Percentiles rank a stretch among this genome's conserved stretches.
Conservation (phyloP, 768 basidiomycete species). For the Lactarius indigo region DNA sequence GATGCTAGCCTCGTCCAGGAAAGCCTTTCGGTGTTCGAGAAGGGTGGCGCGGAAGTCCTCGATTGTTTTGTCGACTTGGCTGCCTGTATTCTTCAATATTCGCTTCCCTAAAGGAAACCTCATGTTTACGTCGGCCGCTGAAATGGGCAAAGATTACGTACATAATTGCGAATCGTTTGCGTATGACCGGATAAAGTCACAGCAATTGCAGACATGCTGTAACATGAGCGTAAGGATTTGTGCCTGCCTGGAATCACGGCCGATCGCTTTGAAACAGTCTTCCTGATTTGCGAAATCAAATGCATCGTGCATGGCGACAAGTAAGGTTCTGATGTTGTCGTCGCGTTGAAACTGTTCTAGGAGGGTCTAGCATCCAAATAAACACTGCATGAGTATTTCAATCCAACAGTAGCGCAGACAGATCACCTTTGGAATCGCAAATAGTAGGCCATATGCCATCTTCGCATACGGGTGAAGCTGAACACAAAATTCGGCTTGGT, state of each 20-base stretch:
- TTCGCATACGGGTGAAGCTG: not conserved
- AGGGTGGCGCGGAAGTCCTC: not conserved
- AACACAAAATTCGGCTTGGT: not conserved
- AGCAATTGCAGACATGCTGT: not conserved
- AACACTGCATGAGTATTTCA: not conserved
- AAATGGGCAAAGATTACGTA: not conserved
- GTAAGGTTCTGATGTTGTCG: not conserved
- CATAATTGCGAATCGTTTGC: not conserved
- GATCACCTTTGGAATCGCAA: not conserved
- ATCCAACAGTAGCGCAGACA: not conserved
- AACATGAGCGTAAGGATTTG: not conserved
- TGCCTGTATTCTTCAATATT: not conserved
- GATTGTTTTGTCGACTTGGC: not conserved
- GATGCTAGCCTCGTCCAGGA: not conserved
- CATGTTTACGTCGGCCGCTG: not conserved
- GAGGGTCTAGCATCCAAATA: not conserved
- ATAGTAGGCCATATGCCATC: not conserved
- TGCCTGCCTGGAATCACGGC: not conserved
- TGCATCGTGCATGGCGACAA: not conserved
- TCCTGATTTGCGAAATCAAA: not conserved
- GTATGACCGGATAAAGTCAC: not conserved
- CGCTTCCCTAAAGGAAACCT: not conserved
- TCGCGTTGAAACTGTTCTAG: not conserved
- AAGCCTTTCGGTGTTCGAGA: not conserved
- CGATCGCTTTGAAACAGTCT: not conserved